Evolutionary conservation across 768 basidiomycete species (phyloP).

Genomic region (Hirschioporus abietinus): DNA sequence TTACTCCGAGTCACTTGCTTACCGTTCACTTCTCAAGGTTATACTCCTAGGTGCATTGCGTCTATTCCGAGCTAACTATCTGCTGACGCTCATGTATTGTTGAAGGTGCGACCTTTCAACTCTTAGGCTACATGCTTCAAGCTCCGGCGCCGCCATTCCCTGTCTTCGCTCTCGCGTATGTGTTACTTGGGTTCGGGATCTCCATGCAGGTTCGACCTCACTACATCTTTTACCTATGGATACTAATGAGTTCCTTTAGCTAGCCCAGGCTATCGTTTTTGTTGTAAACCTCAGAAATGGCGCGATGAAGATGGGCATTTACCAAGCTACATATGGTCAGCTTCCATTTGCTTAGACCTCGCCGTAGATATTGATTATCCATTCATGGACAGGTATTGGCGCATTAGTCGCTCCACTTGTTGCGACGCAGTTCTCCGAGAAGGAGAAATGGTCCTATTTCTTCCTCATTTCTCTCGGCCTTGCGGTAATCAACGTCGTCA

Average conservation of each 20-base stretch:
- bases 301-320: constrained; percentile 61
- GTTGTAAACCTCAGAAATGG: constrained; percentile 54
- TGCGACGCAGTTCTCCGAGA: constrained; percentile 44
- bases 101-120: constrained; percentile 16
- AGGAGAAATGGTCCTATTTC: constrained; percentile 37
- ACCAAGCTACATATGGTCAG: constrained; percentile 61
- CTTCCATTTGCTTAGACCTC: not conserved
- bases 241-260: constrained; percentile 29
- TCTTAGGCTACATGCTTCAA: constrained; percentile 16
- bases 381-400: constrained; percentile 30
- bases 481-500: constrained; percentile 15
- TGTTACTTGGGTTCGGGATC: constrained; percentile 17
- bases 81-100: not conserved
- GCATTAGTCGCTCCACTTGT: constrained; percentile 49
- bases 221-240: not conserved
- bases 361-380: constrained; percentile 2
- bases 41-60: not conserved
- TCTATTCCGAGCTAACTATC: not conserved
- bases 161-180: constrained; percentile 16
- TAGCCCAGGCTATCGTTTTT: constrained; percentile 69
- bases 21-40: not conserved
- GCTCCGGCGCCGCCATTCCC: constrained; percentile 22
- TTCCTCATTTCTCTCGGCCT: constrained; percentile 33
- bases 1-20: not conserved
- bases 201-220: constrained; percentile 16